Conservation (phyloP, 148 eudicot genomes). For the Dysphania ambrosioides region DNA sequence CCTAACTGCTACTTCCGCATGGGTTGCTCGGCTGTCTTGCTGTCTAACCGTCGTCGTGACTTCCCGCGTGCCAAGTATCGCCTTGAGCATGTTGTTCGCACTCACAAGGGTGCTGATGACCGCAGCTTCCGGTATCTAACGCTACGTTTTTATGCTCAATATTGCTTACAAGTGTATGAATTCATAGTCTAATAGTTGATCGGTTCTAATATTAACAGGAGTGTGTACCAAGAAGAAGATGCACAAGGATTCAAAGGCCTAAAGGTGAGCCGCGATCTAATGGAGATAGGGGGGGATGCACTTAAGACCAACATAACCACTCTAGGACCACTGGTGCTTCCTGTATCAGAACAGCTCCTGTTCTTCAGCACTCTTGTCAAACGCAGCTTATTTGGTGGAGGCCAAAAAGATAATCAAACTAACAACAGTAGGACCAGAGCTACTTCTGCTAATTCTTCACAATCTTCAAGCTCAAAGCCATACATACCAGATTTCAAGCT, state of each 20-base stretch:
- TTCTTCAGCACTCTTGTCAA: slow-evolving; percentile 69
- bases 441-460: slow-evolving; percentile 3
- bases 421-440: not conserved
- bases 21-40: slow-evolving; percentile 86
- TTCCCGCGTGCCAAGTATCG: slow-evolving; percentile 72
- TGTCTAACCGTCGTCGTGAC: slow-evolving; percentile 87
- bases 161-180: no score
- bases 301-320: slow-evolving; percentile 97
- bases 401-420: not conserved
- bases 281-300: slow-evolving; percentile 87
- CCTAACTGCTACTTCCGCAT: slow-evolving; percentile 91
- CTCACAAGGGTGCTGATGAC: slow-evolving; percentile 91
- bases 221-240: slow-evolving; percentile 88
- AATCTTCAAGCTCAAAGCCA: slow-evolving; percentile 31
- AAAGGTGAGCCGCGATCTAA: slow-evolving; percentile 68
- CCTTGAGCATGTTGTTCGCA: slow-evolving; percentile 91
- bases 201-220: slow-evolving; percentile 38
- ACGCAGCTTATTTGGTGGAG: slow-evolving; percentile 44
- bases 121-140: slow-evolving; percentile 69
- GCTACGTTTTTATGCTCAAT: no score
- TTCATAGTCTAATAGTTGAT: not conserved
- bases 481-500: slow-evolving; percentile 96
- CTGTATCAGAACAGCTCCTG: slow-evolving; percentile 82
- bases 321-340: slow-evolving; percentile 85
- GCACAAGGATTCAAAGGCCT: slow-evolving; percentile 58